Evolutionary conservation across 192 early-diverging fungal genomes (phyloP).

Genomic region (Phlyctochytrium arcticum): DNA sequence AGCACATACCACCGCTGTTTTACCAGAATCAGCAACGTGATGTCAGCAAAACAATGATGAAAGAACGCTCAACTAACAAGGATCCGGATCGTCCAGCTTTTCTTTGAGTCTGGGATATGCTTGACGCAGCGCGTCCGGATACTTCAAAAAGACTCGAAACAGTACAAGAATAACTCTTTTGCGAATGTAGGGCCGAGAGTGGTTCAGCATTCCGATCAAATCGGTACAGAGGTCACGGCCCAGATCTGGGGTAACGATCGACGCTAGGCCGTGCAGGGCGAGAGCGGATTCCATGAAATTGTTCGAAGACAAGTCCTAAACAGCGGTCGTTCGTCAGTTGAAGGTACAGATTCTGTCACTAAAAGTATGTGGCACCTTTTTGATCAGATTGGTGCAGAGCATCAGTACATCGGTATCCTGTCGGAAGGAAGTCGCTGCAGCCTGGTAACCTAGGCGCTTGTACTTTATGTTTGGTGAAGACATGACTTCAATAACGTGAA

Average conservation of each 20-base stretch:
- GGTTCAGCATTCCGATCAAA: slow-evolving; percentile 79
- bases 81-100: slow-evolving; percentile 85
- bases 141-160: slow-evolving; percentile 85
- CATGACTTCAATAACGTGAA: slow-evolving; percentile 97
- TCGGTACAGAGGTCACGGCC: slow-evolving; percentile 86
- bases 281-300: slow-evolving; percentile 78
- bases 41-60: neutral
- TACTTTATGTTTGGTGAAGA: slow-evolving; percentile 77
- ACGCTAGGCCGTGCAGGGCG: slow-evolving; percentile 88
- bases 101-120: slow-evolving; percentile 84
- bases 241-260: slow-evolving; percentile 88
- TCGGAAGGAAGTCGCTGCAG: slow-evolving; percentile 83
- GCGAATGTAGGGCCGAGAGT: slow-evolving; percentile 89
- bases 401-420: slow-evolving; percentile 95
- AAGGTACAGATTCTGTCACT: too few relatives aligned
- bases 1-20: slow-evolving; percentile 79
- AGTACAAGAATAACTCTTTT: slow-evolving; percentile 86
- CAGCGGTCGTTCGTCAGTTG: too few relatives aligned
- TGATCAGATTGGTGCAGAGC: slow-evolving; percentile 93
- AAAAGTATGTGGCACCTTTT: slow-evolving; percentile 64
- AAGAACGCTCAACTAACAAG: slow-evolving; percentile 53
- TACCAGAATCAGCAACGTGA: neutral
- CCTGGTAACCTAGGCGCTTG: slow-evolving; percentile 90
- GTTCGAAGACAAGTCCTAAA: slow-evolving; percentile 83
- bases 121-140: slow-evolving; percentile 72